Evolutionary conservation across 2,329 filamentous ascomycete genomes (phyloP).

Genomic region (Bipolaris bicolor): DNA sequence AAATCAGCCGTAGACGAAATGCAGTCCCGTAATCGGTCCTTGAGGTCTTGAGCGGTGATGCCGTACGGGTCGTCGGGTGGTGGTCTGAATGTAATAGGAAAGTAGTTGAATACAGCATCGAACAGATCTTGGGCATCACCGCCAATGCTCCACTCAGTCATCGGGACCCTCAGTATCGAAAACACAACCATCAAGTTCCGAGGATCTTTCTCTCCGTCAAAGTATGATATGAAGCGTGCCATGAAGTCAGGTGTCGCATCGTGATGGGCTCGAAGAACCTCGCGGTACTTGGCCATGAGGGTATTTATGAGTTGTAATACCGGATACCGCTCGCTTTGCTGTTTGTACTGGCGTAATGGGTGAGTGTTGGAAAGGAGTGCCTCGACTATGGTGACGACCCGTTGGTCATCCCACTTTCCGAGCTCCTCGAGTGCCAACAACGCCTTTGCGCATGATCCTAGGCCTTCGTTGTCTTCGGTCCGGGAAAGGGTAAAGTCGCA

Average conservation of each 20-base stretch:
- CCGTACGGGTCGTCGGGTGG: constrained; percentile 73
- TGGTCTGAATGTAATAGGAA: constrained; percentile 73
- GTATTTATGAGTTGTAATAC: constrained; percentile 66
- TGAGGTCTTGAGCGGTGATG: constrained; percentile 72
- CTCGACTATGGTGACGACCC: constrained; percentile 60
- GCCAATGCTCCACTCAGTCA: constrained; percentile 71
- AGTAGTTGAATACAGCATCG: constrained; percentile 74
- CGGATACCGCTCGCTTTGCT: constrained; percentile 66
- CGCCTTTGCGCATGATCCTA: constrained; percentile 65
- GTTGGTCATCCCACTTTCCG: constrained; percentile 65
- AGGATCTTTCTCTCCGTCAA: constrained; percentile 72
- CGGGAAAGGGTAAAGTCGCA: constrained; percentile 69
- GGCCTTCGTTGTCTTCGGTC: constrained; percentile 60
- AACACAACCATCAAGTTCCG: constrained; percentile 74
- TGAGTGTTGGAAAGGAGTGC: constrained; percentile 61
- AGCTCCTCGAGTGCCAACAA: constrained; percentile 64
- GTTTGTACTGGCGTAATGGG: constrained; percentile 66
- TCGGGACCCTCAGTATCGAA: constrained; percentile 69
- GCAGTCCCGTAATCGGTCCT: constrained; percentile 67
- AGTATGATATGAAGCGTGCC: constrained; percentile 66
- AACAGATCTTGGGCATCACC: constrained; percentile 64
- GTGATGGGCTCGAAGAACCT: constrained; percentile 56
- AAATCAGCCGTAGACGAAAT: constrained; percentile 67
- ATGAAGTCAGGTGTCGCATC: constrained; percentile 61
- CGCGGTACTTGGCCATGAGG: constrained; percentile 64